Percentiles rank a stretch among this genome's conserved stretches.
Conservation (phyloP, 305 asterid genomes). For the Plantago lanceolata region DNA sequence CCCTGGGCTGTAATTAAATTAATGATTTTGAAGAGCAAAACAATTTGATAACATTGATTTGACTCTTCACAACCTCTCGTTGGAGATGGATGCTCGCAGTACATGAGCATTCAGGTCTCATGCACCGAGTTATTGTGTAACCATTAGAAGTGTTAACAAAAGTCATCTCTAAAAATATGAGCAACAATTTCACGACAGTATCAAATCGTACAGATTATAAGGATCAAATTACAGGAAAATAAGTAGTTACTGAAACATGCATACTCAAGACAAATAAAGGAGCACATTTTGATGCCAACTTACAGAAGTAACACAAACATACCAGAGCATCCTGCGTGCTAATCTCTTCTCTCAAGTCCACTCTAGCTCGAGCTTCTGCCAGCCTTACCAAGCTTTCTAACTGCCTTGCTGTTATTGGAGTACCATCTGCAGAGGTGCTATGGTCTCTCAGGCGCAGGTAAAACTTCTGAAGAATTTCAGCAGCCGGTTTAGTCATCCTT, state of each 20-base stretch:
- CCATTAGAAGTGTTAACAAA: conserved; percentile 7
- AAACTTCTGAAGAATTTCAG: conserved; percentile 87
- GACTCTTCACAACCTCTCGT: not conserved
- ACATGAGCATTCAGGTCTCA: not conserved
- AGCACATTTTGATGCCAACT: conserved; percentile 12
- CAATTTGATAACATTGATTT: not conserved
- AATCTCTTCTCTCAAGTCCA: conserved; percentile 85
- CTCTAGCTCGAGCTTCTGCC: conserved; percentile 96
- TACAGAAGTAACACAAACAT: conserved; percentile 27
- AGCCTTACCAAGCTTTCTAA: conserved; percentile 91
- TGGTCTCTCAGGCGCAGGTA: conserved; percentile 79
- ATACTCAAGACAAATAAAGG: conserved; percentile 4
- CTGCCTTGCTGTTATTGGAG: conserved; percentile 97
- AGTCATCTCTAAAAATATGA: not conserved
- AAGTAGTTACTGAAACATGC: conserved; percentile 1
- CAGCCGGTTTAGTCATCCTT: conserved; percentile 94
- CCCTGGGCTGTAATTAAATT: not conserved
- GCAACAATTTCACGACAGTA: not conserved
- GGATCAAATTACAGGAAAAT: not conserved
- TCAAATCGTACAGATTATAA: not conserved
- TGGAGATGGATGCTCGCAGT: not conserved
- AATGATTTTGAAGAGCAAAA: not conserved
- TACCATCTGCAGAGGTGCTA: conserved; percentile 74
- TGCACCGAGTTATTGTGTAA: not conserved
- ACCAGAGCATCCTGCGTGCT: conserved; percentile 85